A percentile compares a stretch with the other conserved stretches of the same genome.
phyloP scores from a whole-genome alignment of 805 yeast genomes.

The Candida ulmi region DNA sequence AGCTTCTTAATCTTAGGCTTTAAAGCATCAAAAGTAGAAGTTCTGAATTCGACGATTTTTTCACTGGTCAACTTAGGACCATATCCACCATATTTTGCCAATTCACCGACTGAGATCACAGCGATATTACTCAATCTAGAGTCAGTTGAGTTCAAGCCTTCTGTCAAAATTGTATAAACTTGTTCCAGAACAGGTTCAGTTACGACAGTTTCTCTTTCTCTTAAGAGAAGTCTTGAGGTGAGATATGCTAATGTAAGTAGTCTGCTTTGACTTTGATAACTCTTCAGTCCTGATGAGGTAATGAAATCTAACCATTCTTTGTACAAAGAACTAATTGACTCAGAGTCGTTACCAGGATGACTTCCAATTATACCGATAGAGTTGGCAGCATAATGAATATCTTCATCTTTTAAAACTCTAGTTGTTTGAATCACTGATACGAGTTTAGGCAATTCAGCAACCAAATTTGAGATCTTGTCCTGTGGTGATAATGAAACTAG shows the following conservation, averaged over 20 bases:
- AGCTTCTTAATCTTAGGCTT: conserved; percentile 42
- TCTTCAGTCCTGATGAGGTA: conserved; percentile 7
- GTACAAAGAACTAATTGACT: conserved; percentile 4
- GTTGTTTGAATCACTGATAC: conserved; percentile 17
- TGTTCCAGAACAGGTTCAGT: not conserved
- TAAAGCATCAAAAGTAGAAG: conserved; percentile 24
- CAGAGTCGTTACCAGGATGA: conserved; percentile 27
- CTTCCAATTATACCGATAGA: conserved; percentile 45
- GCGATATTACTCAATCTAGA: conserved; percentile 12
- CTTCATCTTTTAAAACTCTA: conserved; percentile 15
- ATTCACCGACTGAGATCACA: conserved; percentile 26
- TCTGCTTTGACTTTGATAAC: conserved; percentile 10
- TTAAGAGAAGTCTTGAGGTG: conserved; percentile 35
- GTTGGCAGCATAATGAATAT: conserved; percentile 34
- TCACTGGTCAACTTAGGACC: conserved; percentile 11
- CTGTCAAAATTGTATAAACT: conserved; percentile 1
- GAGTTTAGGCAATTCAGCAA: conserved; percentile 20
- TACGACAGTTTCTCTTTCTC: conserved; percentile 9
- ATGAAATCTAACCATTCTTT: conserved; percentile 5
- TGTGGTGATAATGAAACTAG: conserved; percentile 21
- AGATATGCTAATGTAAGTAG: conserved; percentile 37
- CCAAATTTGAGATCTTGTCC: conserved; percentile 1
- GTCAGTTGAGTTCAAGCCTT: conserved; percentile 8
- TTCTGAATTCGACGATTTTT: conserved; percentile 18
- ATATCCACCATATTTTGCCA: conserved; percentile 35